phyloP scores from a whole-genome alignment of 257 asterid species.

The Lycium barbarum region DNA sequence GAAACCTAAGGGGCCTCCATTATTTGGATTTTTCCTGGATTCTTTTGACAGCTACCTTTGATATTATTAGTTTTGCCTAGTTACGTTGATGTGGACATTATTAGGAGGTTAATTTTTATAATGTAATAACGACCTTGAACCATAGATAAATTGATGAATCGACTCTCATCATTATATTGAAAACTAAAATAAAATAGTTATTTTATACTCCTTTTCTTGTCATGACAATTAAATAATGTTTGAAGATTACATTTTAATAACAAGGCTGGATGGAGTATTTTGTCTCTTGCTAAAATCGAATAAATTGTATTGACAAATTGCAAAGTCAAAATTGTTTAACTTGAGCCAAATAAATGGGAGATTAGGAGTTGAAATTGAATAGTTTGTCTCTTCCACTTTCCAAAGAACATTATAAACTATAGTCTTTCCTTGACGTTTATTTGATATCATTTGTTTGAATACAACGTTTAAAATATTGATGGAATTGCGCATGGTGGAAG shows the following conservation, averaged over 20 bases:
- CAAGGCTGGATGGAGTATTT: neutral
- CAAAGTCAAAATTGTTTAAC: neutral
- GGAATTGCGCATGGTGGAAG: neutral
- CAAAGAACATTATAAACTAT: conserved; percentile 19
- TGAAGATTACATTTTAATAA: neutral
- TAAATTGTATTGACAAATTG: neutral
- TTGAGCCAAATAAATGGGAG: neutral
- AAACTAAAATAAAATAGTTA: neutral
- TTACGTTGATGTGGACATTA: conserved; percentile 1
- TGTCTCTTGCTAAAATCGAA: neutral
- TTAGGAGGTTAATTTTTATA: neutral
- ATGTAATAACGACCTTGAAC: neutral
- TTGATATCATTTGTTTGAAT: neutral
- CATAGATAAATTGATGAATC: neutral
- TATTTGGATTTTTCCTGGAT: neutral
- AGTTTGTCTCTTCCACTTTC: conserved; percentile 12
- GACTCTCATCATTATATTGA: neutral
- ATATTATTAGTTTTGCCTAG: neutral
- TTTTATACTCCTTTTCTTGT: neutral
- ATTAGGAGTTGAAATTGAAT: neutral
- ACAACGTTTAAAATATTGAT: neutral
- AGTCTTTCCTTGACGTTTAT: neutral
- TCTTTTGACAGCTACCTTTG: conserved; percentile 13
- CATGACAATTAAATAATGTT: conserved; percentile 2
- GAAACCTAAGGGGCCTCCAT: neutral